Base-by-base conservation (phyloP, 2,329 filamentous ascomycete genomes). In the Colletotrichum liaoningense region DNA sequence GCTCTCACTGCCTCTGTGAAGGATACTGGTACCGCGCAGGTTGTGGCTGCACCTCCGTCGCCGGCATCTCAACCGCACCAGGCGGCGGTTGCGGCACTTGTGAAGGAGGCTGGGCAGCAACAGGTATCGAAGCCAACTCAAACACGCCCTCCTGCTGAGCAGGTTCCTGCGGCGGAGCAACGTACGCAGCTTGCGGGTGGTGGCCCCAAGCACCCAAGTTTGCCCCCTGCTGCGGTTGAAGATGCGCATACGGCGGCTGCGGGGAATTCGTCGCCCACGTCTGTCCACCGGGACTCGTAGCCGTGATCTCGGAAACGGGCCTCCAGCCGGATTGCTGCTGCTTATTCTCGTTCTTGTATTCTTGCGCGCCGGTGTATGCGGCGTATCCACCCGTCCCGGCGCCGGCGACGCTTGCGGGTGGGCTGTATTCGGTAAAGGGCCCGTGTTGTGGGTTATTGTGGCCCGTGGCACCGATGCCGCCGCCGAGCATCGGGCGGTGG, bases 51-150 rank as follows among this genome's bases (percentile, higher is more conserved):
- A 72, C 68, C 33, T 73, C 67, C 2, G 67, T 57, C 26, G 74
- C 74, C 22, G 74, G 73, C 73, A 76, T 76, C 70, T 76, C 74
- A 5, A 73, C 73, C 4, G 56, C 74, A 16, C 67, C 14, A 1
- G 58, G 60, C 26, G 69, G 65, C 22, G 63, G 26, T 5, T 54
- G 63, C 11, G 55, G 42, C 7, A 59, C 8, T 14, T 69, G 72
- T 1, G 62, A 49, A 14, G 62, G 7, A 11, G 42, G 42, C 19
- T 49, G 28, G 8, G 46, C 24, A 3, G 52, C 12, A 19, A 62
- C 69, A 16, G 67, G 69, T 22, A 73, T 62, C 6, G 74, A 75
- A 8, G 74, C 70, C 14, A 76, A 64, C 73, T 76, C 74, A 8
- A 75, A 76, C 1, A 76, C 74, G 5, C 67, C 69, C 2, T 67